A percentile compares a stretch with the other conserved stretches of the same genome.
Conservation (phyloP, 352 stramenopile species). For the Phytophthora agathidicida region DNA sequence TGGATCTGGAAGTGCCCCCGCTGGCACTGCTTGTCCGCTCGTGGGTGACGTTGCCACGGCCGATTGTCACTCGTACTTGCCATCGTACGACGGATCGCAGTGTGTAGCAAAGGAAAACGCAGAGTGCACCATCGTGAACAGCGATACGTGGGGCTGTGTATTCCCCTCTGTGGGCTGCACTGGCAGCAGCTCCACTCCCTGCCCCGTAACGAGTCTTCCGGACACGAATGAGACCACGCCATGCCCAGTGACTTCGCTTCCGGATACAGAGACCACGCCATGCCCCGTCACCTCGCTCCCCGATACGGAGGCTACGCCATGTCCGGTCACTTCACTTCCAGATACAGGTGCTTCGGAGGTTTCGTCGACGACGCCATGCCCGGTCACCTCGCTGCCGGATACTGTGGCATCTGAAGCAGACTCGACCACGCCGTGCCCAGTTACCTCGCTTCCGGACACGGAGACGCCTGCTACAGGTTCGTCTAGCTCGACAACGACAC, state of each 20-base stretch:
- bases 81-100: conserved; percentile 42
- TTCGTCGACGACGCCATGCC: conserved; percentile 3
- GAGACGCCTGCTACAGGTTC: background rate
- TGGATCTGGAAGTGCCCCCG: conserved; percentile 39
- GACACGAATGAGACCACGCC: conserved; percentile 14
- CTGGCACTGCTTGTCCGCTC: conserved; percentile 52
- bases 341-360: background rate
- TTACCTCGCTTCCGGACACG: conserved; percentile 10
- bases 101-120: conserved; percentile 45
- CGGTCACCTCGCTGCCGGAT: conserved; percentile 6
- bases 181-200: conserved; percentile 4
- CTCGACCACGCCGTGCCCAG: conserved; percentile 5
- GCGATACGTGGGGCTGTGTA: conserved; percentile 46
- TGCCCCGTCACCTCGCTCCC: background rate
- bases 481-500: background rate
- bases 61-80: conserved; percentile 53
- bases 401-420: background rate
- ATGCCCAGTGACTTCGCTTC: conserved; percentile 13
- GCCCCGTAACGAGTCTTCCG: conserved; percentile 14
- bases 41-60: conserved; percentile 45
- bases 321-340: conserved; percentile 8
- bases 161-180: conserved; percentile 30
- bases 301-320: background rate
- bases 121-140: conserved; percentile 43
- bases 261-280: conserved; percentile 4